Evolutionary conservation across 2,329 filamentous ascomycete genomes (phyloP).

Genomic region (Arthrobotrys musiformis): DNA sequence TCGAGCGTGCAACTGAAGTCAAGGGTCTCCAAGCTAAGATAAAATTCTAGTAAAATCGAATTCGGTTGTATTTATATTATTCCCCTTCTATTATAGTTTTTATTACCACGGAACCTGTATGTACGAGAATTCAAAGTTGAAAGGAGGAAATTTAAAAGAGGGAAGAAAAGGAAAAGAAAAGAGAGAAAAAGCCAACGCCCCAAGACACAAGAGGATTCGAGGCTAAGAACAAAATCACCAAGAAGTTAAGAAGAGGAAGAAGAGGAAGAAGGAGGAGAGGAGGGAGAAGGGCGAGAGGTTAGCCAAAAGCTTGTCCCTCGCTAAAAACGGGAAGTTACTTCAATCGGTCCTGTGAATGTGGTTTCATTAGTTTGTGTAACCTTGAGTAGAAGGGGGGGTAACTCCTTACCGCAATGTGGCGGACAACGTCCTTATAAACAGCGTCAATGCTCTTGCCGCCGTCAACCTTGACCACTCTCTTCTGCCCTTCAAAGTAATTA

Average conservation of each 20-base stretch:
- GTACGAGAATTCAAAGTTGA: conserved; percentile 36
- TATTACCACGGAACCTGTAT: conserved; percentile 41
- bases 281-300: neutral
- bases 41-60: neutral
- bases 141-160: neutral
- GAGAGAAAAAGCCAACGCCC: neutral
- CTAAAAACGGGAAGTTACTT: conserved; percentile 21
- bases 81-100: conserved; percentile 34
- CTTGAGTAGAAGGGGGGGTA: neutral
- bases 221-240: neutral
- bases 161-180: neutral
- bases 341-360: conserved; percentile 27
- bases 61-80: neutral
- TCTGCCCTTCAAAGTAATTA: conserved; percentile 79
- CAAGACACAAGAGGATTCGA: neutral
- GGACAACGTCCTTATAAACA: conserved; percentile 43
- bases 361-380: conserved; percentile 11
- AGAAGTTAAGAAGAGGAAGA: neutral
- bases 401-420: conserved; percentile 42
- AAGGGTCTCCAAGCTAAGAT: neutral
- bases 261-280: neutral
- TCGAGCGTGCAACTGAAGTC: no score
- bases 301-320: neutral
- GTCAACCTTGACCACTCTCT: conserved; percentile 81
- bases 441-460: conserved; percentile 61